These are phyloP conservation scores for Beta macrorhiza DNA, from an alignment of 179 eudicot genomes.

Conservation along the genomic window DNA sequence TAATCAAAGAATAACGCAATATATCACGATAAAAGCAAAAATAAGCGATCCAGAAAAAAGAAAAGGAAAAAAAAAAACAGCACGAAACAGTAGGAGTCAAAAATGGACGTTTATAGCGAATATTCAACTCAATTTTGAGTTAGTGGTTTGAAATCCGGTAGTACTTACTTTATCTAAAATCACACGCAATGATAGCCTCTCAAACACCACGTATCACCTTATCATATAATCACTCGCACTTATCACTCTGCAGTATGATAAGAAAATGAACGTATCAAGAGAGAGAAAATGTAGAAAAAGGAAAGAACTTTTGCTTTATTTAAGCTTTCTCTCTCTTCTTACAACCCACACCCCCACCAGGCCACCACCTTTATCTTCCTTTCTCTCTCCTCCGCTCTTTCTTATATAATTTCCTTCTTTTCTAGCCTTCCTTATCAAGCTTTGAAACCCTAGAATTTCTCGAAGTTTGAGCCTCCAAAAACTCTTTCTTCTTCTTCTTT, in stretches of 20 bases:
- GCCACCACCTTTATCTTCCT: slow-evolving; percentile 20
- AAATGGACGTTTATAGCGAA: slow-evolving; percentile 49
- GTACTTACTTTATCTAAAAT: not conserved
- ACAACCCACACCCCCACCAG: too few species aligned
- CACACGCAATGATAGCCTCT: slow-evolving; percentile 21
- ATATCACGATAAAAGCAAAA: not conserved
- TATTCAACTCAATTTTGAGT: slow-evolving; percentile 47
- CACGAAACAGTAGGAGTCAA: not conserved
- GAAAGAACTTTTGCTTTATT: not conserved
- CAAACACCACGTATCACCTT: not conserved
- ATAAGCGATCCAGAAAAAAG: not conserved
- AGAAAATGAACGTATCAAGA: slow-evolving; percentile 31
- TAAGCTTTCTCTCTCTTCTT: too few species aligned
- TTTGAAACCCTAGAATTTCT: slow-evolving; percentile 55
- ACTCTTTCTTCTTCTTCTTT: not conserved
- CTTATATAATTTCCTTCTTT: not conserved
- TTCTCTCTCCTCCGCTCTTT: slow-evolving; percentile 19
- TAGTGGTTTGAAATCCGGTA: slow-evolving; percentile 39
- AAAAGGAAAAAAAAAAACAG: not conserved
- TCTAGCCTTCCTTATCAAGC: slow-evolving; percentile 31
- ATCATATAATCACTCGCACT: slow-evolving; percentile 15
- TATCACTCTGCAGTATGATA: slow-evolving; percentile 24
- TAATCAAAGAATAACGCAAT: not conserved
- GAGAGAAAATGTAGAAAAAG: not conserved
- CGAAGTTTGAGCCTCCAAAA: slow-evolving; percentile 24